Evolutionary conservation across 2,329 filamentous ascomycete species (phyloP).

Genomic region (Diaporthe humulicola): DNA sequence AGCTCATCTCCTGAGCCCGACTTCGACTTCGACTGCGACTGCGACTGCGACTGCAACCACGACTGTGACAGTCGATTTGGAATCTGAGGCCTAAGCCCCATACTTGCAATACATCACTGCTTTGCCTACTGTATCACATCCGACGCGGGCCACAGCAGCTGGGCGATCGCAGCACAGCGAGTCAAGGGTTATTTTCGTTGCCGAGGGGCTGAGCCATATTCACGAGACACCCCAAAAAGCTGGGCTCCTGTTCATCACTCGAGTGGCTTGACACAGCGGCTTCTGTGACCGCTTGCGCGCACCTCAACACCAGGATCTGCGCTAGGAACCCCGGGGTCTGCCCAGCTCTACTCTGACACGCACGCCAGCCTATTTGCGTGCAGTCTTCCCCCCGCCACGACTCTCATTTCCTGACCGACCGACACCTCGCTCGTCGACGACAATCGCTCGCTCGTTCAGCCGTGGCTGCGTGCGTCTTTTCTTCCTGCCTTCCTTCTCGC

Average conservation of each 20-base stretch:
- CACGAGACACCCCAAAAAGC: slow-evolving; percentile 29
- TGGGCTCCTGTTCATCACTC: slow-evolving; percentile 29
- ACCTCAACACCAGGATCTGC: slow-evolving; percentile 23
- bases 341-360: slow-evolving; percentile 22
- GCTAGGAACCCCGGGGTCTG: slow-evolving; percentile 19
- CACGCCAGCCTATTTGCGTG: slow-evolving; percentile 25
- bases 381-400: slow-evolving; percentile 14
- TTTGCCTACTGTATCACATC: background rate
- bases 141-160: slow-evolving; percentile 9
- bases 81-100: slow-evolving; percentile 7
- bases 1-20: slow-evolving; percentile 19
- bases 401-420: slow-evolving; percentile 23
- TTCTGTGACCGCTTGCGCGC: slow-evolving; percentile 26
- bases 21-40: slow-evolving; percentile 1
- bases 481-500: background rate
- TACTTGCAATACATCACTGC: background rate
- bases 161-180: background rate
- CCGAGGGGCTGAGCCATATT: slow-evolving; percentile 37
- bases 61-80: background rate
- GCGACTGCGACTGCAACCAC: background rate
- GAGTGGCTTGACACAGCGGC: slow-evolving; percentile 24
- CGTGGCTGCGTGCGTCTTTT: background rate
- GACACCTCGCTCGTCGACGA: slow-evolving; percentile 15
- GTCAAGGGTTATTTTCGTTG: slow-evolving; percentile 20
- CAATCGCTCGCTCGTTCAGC: slow-evolving; percentile 8